These are phyloP conservation scores for Eucalyptus viminalis DNA, from an alignment of 345 rosid genomes.

Conservation along the genomic window DNA sequence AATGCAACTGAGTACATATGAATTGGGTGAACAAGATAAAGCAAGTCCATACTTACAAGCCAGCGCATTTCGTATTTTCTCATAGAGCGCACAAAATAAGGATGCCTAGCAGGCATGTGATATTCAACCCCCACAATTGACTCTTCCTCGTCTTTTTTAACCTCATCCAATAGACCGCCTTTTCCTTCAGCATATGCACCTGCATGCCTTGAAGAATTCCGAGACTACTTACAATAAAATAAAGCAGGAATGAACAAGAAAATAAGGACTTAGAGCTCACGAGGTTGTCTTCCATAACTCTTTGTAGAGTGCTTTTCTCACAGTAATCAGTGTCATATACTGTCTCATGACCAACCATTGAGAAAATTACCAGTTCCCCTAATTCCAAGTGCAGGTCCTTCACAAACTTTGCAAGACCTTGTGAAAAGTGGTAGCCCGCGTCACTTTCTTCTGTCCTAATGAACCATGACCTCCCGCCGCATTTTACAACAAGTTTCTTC, in stretches of 20 bases:
- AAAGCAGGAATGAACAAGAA: neutral
- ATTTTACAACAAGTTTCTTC: neutral
- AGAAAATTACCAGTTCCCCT: neutral
- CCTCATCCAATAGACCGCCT: neutral
- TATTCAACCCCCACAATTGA: neutral
- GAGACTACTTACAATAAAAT: neutral
- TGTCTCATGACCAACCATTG: neutral
- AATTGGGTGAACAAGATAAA: neutral
- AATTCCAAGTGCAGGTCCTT: neutral
- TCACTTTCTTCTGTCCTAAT: neutral
- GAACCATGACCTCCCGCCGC: neutral
- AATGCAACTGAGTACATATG: neutral
- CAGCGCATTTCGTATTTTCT: neutral
- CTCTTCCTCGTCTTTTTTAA: neutral
- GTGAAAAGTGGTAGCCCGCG: neutral
- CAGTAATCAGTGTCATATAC: neutral
- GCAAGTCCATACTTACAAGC: neutral
- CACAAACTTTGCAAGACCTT: neutral
- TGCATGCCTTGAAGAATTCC: neutral
- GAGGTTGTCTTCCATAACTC: neutral
- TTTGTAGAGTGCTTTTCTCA: neutral
- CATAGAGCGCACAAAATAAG: neutral
- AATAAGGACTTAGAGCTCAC: neutral
- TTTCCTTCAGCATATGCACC: neutral
- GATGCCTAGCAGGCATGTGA: neutral